Percentiles rank a stretch among this genome's conserved stretches.
These are phyloP conservation scores for Quambalaria eucalypti DNA, from an alignment of 1,284 basidiomycete genomes.

Conservation along the genomic window DNA sequence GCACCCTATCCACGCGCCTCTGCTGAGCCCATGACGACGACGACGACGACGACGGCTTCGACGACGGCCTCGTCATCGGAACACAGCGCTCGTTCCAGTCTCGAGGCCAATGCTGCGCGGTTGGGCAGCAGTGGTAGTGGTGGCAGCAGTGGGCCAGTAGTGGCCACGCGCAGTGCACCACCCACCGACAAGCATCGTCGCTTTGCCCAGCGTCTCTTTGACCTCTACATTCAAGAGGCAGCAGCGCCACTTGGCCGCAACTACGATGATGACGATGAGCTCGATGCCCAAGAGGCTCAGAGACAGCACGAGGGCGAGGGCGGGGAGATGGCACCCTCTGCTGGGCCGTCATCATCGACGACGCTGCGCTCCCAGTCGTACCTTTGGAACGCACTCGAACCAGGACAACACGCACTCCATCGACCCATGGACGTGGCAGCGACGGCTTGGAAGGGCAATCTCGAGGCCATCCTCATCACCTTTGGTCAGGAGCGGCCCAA, in stretches of 20 bases:
- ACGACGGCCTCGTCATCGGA: background rate
- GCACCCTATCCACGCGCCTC: constrained; percentile 17
- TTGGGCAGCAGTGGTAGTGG: background rate
- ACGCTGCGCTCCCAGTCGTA: background rate
- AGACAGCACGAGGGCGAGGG: background rate
- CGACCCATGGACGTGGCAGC: background rate
- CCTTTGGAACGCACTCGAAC: background rate
- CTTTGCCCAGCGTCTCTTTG: constrained; percentile 33
- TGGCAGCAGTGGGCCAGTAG: constrained; percentile 12
- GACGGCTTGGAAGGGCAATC: constrained; percentile 8
- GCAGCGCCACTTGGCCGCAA: constrained; percentile 5
- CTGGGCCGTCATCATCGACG: background rate
- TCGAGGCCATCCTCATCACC: constrained; percentile 32
- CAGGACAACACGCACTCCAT: constrained; percentile 1
- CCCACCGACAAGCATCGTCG: constrained; percentile 3
- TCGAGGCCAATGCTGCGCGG: background rate
- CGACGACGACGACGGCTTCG: background rate
- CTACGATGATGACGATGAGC: constrained; percentile 4
- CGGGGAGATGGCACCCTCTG: background rate
- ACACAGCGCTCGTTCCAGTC: background rate
- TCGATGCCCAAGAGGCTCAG: constrained; percentile 7
- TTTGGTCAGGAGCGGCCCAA: constrained; percentile 32
- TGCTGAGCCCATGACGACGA: background rate
- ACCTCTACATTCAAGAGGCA: constrained; percentile 35
- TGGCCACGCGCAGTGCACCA: background rate